These are phyloP conservation scores for Penicillium sp. DNA, from an alignment of 2,329 filamentous ascomycete genomes.

Conservation along the genomic window DNA sequence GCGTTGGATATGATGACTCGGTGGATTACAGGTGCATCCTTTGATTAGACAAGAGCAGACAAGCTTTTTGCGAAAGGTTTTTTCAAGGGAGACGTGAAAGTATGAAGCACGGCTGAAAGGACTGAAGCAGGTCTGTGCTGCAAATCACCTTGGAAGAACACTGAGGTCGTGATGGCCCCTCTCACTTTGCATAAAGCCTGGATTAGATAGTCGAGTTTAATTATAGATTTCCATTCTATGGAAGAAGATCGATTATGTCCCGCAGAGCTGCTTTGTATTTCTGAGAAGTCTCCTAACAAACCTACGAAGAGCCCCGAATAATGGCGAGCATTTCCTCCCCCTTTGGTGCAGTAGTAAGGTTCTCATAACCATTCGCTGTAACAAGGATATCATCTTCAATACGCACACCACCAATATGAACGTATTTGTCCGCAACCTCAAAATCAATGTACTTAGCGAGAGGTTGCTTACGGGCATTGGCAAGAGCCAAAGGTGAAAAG, in stretches of 20 bases:
- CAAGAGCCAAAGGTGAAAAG: slow-evolving; percentile 40
- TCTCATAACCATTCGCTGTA: slow-evolving; percentile 67
- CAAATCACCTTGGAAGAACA: no score
- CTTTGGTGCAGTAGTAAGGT: slow-evolving; percentile 71
- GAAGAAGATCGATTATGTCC: background rate
- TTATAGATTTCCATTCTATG: background rate
- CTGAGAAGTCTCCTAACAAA: background rate
- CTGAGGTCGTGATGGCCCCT: no score
- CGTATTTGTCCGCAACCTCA: slow-evolving; percentile 39
- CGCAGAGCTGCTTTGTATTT: background rate
- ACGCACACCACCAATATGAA: slow-evolving; percentile 45
- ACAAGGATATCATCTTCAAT: slow-evolving; percentile 65
- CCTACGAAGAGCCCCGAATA: slow-evolving; percentile 28
- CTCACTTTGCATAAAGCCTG: background rate
- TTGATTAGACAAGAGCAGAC: background rate
- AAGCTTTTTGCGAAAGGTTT: background rate
- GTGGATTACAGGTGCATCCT: slow-evolving; percentile 36
- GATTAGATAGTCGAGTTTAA: background rate
- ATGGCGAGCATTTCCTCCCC: slow-evolving; percentile 54
- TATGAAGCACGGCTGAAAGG: no score
- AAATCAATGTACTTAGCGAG: slow-evolving; percentile 41
- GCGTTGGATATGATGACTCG: slow-evolving; percentile 15
- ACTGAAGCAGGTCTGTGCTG: no score
- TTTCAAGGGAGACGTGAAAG: background rate
- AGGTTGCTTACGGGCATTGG: slow-evolving; percentile 32